Evolutionary conservation across 768 basidiomycete species (phyloP), one percentile per base, ranked within the genome.

Genomic region (Termitomyces sp.): DNA sequence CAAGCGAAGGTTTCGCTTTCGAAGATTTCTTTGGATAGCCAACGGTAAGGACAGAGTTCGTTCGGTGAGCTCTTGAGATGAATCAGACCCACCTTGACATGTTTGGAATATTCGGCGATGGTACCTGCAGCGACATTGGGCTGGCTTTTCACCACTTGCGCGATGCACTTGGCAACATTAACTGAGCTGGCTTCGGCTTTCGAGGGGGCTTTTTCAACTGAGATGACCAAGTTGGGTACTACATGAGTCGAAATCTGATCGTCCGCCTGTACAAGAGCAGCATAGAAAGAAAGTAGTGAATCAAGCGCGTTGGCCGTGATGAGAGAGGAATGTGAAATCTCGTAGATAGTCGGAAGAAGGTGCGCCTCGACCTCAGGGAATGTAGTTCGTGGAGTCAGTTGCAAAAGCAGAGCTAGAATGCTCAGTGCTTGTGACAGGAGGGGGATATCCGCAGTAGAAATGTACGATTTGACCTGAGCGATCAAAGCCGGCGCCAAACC

Each of bases 131-230:
- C 89, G 37, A 94, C 79, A 20, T 76, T 79, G 31, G 82, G 86
- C 36, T 85, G 76, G 60, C 82, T 84, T 66, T 77, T 83, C 24
- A 95, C 90, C 59, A 96, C 85, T 56, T 87, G 85, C 0, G 90
- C 94, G 16, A 98, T 77, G 61, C 90, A 93, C 66, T 85, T 88
- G 34, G 94, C 91, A 15, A 93, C 88, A 61, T 94, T 96, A 3
- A 78, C 71, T 18, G 81, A 75, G 60, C 77, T 84, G 9, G 78
- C 75, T 33, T 87, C 85, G 0, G 71, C 66, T 62, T 81, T 87
- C 0, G 80, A 74, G 1, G n/a, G n/a, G n/a, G 84, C 82, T 67
- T 86, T 92, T 64, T 89, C 84, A 2, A 84, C 79, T 0, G 81
- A 70, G 34, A 81, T 78, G 24, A 87, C 86, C 47, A 97, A 76